These are phyloP conservation scores for Eucalyptus sp. DNA, from an alignment of 345 rosid species.

Conservation along the genomic window DNA sequence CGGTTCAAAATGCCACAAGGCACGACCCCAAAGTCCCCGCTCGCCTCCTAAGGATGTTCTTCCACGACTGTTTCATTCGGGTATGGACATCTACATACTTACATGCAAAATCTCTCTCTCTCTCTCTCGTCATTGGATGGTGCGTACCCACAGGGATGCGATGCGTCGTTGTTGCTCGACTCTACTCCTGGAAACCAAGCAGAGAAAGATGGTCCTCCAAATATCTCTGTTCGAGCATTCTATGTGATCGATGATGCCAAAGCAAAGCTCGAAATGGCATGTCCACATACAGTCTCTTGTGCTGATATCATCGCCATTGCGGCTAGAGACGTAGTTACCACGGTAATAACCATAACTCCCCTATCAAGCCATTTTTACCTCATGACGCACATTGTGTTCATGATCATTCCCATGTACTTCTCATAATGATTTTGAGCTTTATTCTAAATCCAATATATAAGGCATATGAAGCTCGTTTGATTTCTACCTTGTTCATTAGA, in stretches of 20 bases:
- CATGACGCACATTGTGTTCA: neutral
- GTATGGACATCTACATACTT: constrained; percentile 10
- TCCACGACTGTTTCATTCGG: constrained; percentile 85
- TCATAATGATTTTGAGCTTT: neutral
- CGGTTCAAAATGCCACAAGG: constrained; percentile 43
- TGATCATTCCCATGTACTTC: neutral
- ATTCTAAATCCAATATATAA: neutral
- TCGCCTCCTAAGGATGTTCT: constrained; percentile 79
- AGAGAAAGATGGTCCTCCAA: constrained; percentile 86
- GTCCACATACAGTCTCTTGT: constrained; percentile 58
- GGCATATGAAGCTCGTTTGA: neutral
- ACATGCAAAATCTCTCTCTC: neutral
- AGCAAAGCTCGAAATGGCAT: constrained; percentile 52
- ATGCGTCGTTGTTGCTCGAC: constrained; percentile 64
- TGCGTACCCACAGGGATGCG: constrained; percentile 49
- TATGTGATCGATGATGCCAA: constrained; percentile 74
- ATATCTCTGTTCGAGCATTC: constrained; percentile 60
- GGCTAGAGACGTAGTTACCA: constrained; percentile 65
- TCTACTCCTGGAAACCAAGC: constrained; percentile 56
- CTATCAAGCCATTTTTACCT: neutral
- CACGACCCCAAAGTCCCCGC: constrained; percentile 77
- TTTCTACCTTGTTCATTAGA: neutral
- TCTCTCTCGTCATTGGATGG: neutral
- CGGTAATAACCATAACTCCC: constrained; percentile 17
- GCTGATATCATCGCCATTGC: constrained; percentile 66